Evolutionary conservation across 768 basidiomycete genomes (phyloP).

Genomic region (Mycena rebaudengoi): DNA sequence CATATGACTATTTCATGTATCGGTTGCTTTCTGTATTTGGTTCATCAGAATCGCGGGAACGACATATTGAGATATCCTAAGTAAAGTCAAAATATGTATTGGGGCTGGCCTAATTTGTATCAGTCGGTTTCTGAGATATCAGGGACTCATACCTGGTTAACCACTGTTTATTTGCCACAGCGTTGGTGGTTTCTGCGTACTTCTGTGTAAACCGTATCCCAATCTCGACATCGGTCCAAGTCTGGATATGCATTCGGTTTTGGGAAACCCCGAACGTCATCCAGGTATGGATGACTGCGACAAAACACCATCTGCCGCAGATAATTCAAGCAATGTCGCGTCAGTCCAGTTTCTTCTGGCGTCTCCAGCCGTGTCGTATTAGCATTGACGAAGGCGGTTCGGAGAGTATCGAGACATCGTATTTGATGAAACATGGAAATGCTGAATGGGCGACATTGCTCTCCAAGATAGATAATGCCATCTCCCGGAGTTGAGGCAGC

Average conservation of each 20-base stretch:
- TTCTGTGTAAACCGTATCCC: conserved; percentile 14
- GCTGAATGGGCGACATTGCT: conserved; percentile 36
- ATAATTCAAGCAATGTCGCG: conserved; percentile 31
- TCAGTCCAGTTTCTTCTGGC: conserved; percentile 28
- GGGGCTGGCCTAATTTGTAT: too few species aligned
- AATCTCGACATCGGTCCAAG: conserved; percentile 14
- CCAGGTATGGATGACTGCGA: conserved; percentile 6
- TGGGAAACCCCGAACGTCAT: conserved; percentile 16
- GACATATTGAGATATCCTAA: too few species aligned
- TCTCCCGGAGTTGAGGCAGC: conserved; percentile 29
- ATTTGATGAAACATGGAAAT: conserved; percentile 43
- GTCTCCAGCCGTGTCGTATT: conserved; percentile 31
- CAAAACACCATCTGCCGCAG: conserved; percentile 26
- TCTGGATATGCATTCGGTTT: conserved; percentile 18
- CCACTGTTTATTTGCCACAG: conserved; percentile 7
- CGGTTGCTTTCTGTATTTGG: too few species aligned
- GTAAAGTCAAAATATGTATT: too few species aligned
- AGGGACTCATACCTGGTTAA: neutral
- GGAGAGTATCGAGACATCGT: conserved; percentile 38
- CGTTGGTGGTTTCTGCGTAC: neutral
- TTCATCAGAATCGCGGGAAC: too few species aligned
- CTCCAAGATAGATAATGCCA: conserved; percentile 29
- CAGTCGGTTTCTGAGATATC: too few species aligned
- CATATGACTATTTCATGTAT: too few species aligned
- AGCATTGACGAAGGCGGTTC: conserved; percentile 31